phyloP scores from a whole-genome alignment of 2,329 filamentous ascomycete species.

The Fusarium sp. region DNA sequence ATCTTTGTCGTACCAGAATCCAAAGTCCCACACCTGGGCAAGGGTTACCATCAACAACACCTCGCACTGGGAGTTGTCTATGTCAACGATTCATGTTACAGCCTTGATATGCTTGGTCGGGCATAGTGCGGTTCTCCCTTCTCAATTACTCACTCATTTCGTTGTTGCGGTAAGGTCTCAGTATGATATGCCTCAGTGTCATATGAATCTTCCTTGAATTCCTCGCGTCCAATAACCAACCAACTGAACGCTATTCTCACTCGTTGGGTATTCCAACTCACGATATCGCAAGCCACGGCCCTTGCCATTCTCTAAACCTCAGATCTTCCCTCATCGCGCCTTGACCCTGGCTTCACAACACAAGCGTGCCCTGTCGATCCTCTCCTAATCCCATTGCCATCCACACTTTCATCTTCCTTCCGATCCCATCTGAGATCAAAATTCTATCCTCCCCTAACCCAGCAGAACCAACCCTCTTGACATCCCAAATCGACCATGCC shows the following conservation, averaged over 20 bases:
- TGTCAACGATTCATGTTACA: neutral
- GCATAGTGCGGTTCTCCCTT: neutral
- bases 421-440: slow-evolving; percentile 16
- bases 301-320: neutral
- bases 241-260: neutral
- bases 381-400: neutral
- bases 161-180: neutral
- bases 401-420: slow-evolving; percentile 8
- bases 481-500: slow-evolving; percentile 10
- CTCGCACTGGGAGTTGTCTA: neutral
- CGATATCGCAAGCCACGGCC: neutral
- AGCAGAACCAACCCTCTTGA: slow-evolving; percentile 10
- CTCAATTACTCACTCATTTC: neutral
- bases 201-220: neutral
- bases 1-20: neutral
- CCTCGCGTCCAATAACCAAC: neutral
- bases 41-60: neutral
- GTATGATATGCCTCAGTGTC: neutral
- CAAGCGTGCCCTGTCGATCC: slow-evolving; percentile 31
- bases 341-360: slow-evolving; percentile 7
- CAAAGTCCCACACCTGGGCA: neutral
- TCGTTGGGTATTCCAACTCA: neutral
- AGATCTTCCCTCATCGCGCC: neutral
- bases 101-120: neutral
- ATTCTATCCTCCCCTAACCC: slow-evolving; percentile 18